Percentiles rank a stretch among this genome's conserved stretches.
Evolutionary conservation across 2,329 filamentous ascomycete species (phyloP).

Genomic region (Rhynchosporium graminicola): DNA sequence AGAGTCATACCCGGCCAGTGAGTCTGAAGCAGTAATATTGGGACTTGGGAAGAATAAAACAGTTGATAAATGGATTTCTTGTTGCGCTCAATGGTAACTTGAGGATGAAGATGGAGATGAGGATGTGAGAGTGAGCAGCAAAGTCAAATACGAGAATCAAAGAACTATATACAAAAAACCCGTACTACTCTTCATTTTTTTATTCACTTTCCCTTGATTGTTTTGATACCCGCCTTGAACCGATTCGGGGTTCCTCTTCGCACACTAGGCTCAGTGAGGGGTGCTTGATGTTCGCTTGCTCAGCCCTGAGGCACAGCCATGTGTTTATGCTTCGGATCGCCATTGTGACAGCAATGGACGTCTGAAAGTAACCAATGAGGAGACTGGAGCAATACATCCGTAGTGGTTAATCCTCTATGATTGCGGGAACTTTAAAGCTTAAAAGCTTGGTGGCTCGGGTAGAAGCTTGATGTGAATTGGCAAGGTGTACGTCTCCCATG

Average conservation of each 20-base stretch:
- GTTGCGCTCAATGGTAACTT: conserved; percentile 7
- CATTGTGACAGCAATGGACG: background rate
- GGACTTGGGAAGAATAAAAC: background rate
- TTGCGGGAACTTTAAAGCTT: background rate
- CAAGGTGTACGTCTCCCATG: background rate
- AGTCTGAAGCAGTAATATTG: background rate
- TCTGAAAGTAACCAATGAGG: background rate
- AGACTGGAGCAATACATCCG: background rate
- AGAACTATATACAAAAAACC: no score
- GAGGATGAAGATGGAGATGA: conserved; percentile 1
- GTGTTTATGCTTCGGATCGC: conserved; percentile 2
- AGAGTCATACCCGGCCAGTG: conserved; percentile 23
- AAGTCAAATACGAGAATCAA: no score
- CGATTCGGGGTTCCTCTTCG: background rate
- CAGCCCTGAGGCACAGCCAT: conserved; percentile 7
- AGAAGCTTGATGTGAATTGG: conserved; percentile 12
- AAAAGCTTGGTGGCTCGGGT: no score
- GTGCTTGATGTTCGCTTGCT: conserved; percentile 19
- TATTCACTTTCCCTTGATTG: background rate
- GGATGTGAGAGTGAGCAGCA: conserved; percentile 2
- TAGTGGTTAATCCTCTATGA: background rate
- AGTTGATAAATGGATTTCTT: background rate
- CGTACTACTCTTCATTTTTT: no score
- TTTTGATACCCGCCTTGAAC: background rate
- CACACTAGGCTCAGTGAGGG: conserved; percentile 14